Conservation (phyloP, 2,329 filamentous ascomycete genomes). For the Domatiomyces catenatus region DNA sequence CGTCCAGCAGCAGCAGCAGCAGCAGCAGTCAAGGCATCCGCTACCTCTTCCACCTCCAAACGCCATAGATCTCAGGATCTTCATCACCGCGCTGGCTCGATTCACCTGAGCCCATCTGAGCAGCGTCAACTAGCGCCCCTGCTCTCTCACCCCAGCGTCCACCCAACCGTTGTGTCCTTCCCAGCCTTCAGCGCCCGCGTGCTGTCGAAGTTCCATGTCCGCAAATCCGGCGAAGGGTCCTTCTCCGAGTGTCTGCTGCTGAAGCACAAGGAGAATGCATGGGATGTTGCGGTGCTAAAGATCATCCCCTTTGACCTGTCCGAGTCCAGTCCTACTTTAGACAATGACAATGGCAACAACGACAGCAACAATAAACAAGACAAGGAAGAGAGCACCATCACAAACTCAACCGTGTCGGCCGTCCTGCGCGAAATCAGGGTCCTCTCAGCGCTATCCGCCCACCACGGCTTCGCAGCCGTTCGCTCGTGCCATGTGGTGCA, state of each 20-base stretch:
- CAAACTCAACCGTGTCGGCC: conserved; percentile 31
- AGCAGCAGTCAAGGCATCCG: neutral
- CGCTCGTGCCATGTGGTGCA: conserved; percentile 43
- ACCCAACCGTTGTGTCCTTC: conserved; percentile 10
- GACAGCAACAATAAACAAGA: conserved; percentile 6
- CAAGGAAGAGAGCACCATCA: conserved; percentile 11
- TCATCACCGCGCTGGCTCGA: neutral
- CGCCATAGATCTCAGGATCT: neutral
- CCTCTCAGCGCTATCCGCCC: conserved; percentile 41
- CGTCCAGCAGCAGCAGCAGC: no score
- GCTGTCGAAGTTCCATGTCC: conserved; percentile 30
- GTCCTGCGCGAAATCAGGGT: conserved; percentile 30
- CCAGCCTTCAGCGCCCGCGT: conserved; percentile 10
- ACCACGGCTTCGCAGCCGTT: conserved; percentile 49
- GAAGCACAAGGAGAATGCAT: conserved; percentile 21
- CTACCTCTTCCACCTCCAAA: neutral
- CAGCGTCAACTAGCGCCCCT: neutral
- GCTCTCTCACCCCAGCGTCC: neutral
- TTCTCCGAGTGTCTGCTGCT: conserved; percentile 52
- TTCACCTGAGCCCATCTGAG: neutral
- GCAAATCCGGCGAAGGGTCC: conserved; percentile 50
- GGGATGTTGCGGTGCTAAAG: conserved; percentile 29
- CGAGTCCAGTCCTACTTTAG: neutral
- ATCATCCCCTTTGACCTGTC: conserved; percentile 27
- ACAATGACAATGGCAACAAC: no score